Percentiles rank a stretch among this genome's conserved stretches.
Evolutionary conservation across 2,329 filamentous ascomycete species (phyloP).

Genomic region (Periconia sp.): DNA sequence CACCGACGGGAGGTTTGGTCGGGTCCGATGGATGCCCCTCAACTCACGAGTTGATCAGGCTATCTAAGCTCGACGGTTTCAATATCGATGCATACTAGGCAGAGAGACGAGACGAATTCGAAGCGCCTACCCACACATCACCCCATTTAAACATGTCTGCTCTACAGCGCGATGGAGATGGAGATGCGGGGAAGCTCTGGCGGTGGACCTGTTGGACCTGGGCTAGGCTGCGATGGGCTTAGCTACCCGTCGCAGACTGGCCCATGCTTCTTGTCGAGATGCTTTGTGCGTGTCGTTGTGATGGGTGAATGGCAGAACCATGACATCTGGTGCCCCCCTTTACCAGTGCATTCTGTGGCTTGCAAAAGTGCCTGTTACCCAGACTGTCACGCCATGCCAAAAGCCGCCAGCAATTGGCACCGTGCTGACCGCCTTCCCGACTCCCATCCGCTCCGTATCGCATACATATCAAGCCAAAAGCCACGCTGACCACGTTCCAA

Average conservation of each 20-base stretch:
- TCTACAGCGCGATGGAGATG: conserved; percentile 3
- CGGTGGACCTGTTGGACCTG: neutral
- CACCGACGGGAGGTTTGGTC: conserved; percentile 11
- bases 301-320: conserved; percentile 11
- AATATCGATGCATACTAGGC: too few relatives aligned
- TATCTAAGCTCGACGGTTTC: too few relatives aligned
- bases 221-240: neutral
- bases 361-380: conserved; percentile 6
- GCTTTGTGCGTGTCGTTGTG: conserved; percentile 5
- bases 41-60: neutral
- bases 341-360: conserved; percentile 1
- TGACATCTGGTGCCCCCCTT: conserved; percentile 2
- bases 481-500: neutral
- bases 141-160: neutral
- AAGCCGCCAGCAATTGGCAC: neutral
- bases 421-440: conserved; percentile 12
- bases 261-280: conserved; percentile 1
- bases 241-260: neutral
- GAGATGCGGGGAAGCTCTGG: conserved; percentile 16
- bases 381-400: conserved; percentile 4
- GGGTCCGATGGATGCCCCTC: neutral
- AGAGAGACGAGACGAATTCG: neutral
- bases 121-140: neutral
- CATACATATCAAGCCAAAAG: neutral
- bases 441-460: neutral